These are phyloP conservation scores for Phragmites australis DNA, from an alignment of 176 grass and related monocot genomes.

Conservation along the genomic window DNA sequence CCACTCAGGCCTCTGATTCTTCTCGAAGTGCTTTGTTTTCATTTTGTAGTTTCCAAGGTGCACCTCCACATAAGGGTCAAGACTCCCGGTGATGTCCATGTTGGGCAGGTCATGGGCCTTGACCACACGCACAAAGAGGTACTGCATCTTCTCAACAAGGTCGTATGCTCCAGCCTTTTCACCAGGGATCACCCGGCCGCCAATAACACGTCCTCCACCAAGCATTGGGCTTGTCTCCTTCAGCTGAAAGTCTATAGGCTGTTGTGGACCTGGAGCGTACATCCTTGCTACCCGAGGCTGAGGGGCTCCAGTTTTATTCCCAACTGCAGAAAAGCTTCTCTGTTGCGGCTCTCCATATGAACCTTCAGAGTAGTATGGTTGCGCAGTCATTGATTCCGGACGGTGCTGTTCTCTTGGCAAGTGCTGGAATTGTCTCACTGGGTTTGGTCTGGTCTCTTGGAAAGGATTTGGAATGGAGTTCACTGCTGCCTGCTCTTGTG, in stretches of 20 bases:
- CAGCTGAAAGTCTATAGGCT: constrained; percentile 75
- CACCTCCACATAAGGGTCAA: constrained; percentile 84
- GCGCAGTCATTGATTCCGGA: constrained; percentile 38
- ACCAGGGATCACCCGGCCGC: constrained; percentile 62
- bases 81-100: constrained; percentile 87
- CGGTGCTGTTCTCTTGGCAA: constrained; percentile 54
- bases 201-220: constrained; percentile 80
- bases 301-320: constrained; percentile 31
- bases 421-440: constrained; percentile 64
- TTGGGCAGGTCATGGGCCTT: constrained; percentile 78
- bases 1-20: constrained; percentile 86
- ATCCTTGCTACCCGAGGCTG: constrained; percentile 52
- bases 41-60: constrained; percentile 77
- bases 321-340: constrained; percentile 40
- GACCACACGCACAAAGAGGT: constrained; percentile 87
- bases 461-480: constrained; percentile 43
- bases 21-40: constrained; percentile 62
- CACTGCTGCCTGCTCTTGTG: constrained; percentile 43
- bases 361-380: constrained; percentile 35
- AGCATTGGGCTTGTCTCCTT: constrained; percentile 87
- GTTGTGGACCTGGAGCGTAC: constrained; percentile 63
- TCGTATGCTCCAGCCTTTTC: constrained; percentile 84
- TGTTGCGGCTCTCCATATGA: constrained; percentile 42
- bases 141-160: constrained; percentile 94
- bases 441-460: constrained; percentile 48